Conservation (phyloP, 208 protist species). For the Acanthamoeba sp. region DNA sequence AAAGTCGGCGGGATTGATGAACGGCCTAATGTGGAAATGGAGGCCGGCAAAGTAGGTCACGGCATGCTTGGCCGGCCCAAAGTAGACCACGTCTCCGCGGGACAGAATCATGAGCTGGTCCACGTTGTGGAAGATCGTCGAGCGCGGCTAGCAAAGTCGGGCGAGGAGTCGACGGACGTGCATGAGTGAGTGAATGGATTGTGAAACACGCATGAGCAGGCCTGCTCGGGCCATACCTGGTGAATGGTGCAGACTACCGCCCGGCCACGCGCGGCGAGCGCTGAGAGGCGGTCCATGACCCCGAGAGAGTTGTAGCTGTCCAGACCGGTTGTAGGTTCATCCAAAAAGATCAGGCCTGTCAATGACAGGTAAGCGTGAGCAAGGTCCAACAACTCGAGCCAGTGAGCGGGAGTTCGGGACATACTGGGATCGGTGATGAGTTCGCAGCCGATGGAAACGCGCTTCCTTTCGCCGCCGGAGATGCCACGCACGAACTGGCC, state of each 20-base stretch:
- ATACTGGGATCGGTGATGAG: constrained; percentile 62
- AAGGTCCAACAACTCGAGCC: neutral
- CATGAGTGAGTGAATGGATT: too few species aligned
- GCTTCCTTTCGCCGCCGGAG: constrained; percentile 66
- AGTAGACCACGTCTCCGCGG: constrained; percentile 48
- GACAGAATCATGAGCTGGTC: constrained; percentile 70
- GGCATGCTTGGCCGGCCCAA: constrained; percentile 2
- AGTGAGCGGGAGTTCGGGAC: neutral
- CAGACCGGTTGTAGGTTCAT: constrained; percentile 68
- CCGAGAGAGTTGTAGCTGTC: constrained; percentile 19
- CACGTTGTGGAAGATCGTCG: constrained; percentile 53
- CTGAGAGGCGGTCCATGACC: constrained; percentile 1
- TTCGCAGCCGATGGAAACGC: constrained; percentile 38
- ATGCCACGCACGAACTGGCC: constrained; percentile 32
- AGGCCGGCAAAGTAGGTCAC: constrained; percentile 59
- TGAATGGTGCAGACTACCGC: constrained; percentile 64
- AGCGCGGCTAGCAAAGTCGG: neutral
- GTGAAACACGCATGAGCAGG: neutral
- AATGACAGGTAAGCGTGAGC: neutral
- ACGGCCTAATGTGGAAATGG: neutral
- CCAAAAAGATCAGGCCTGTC: constrained; percentile 40
- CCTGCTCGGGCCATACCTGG: neutral
- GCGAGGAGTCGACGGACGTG: neutral
- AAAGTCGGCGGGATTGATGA: constrained; percentile 60
- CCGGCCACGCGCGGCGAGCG: neutral